Conservation (phyloP, 2,329 filamentous ascomycete genomes). For the Neoarthrinium moseri region DNA sequence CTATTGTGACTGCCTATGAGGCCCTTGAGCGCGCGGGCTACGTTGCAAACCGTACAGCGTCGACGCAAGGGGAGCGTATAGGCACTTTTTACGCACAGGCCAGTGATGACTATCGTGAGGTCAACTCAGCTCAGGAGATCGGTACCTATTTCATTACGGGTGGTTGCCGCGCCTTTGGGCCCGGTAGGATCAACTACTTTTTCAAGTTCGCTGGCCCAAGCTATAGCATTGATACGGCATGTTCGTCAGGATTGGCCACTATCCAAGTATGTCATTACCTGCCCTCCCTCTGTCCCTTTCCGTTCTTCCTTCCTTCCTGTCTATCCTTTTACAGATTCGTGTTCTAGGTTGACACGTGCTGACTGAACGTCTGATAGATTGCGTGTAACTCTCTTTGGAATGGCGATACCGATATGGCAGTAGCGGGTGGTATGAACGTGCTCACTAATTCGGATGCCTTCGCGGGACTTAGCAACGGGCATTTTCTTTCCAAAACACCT, state of each 20-base stretch:
- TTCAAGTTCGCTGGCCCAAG: slow-evolving; percentile 75
- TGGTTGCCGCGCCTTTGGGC: slow-evolving; percentile 38
- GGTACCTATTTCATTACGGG: slow-evolving; percentile 54
- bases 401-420: slow-evolving; percentile 64
- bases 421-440: slow-evolving; percentile 65
- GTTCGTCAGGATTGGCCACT: slow-evolving; percentile 71
- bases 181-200: slow-evolving; percentile 70
- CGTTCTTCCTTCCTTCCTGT: no score
- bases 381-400: slow-evolving; percentile 53
- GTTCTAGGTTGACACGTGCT: background rate
- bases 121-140: slow-evolving; percentile 70
- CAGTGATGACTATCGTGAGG: slow-evolving; percentile 75
- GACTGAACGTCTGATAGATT: slow-evolving; percentile 29
- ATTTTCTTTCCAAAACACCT: slow-evolving; percentile 55
- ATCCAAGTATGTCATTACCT: slow-evolving; percentile 62
- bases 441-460: slow-evolving; percentile 66
- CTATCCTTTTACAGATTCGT: no score
- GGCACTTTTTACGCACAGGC: slow-evolving; percentile 76
- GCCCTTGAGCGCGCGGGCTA: slow-evolving; percentile 69
- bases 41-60: slow-evolving; percentile 60
- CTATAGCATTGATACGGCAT: slow-evolving; percentile 74
- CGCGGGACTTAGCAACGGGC: slow-evolving; percentile 61
- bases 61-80: slow-evolving; percentile 52
- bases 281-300: no score
- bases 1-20: slow-evolving; percentile 67